phyloP scores from a whole-genome alignment of 345 rosid species.

The Combretum micranthum region DNA sequence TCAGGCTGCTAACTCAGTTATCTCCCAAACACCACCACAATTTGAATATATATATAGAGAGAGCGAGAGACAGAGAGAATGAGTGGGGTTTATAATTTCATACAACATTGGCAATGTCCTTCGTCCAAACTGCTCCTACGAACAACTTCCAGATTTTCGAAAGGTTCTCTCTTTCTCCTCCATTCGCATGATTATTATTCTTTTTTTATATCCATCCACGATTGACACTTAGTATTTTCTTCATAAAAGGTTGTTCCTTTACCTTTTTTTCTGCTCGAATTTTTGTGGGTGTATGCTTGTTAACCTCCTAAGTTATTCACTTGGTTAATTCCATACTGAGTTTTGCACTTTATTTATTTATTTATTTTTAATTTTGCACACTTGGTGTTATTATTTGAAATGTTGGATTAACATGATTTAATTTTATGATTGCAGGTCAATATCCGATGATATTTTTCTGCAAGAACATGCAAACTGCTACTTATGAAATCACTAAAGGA shows the following conservation, averaged over 20 bases:
- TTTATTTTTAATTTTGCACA: too few species aligned
- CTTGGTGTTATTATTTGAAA: too few species aligned
- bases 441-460: conserved; percentile 34
- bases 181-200: too few species aligned
- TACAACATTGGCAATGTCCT: conserved; percentile 25
- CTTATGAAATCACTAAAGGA: conserved; percentile 37
- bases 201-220: background rate
- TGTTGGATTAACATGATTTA: too few species aligned
- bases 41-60: too few species aligned
- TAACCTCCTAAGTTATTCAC: too few species aligned
- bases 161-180: conserved; percentile 14
- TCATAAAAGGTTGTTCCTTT: background rate
- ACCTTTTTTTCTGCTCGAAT: too few species aligned
- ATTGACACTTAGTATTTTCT: background rate
- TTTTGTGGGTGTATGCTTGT: too few species aligned
- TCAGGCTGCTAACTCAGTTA: too few species aligned
- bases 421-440: conserved; percentile 2
- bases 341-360: too few species aligned
- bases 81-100: conserved; percentile 20
- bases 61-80: conserved; percentile 11
- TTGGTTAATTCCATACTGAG: too few species aligned
- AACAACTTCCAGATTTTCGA: conserved; percentile 8
- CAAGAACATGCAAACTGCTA: conserved; percentile 46
- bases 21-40: too few species aligned
- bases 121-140: conserved; percentile 14